phyloP scores from a whole-genome alignment of 179 eudicot genomes.

The Silene vulgaris region DNA sequence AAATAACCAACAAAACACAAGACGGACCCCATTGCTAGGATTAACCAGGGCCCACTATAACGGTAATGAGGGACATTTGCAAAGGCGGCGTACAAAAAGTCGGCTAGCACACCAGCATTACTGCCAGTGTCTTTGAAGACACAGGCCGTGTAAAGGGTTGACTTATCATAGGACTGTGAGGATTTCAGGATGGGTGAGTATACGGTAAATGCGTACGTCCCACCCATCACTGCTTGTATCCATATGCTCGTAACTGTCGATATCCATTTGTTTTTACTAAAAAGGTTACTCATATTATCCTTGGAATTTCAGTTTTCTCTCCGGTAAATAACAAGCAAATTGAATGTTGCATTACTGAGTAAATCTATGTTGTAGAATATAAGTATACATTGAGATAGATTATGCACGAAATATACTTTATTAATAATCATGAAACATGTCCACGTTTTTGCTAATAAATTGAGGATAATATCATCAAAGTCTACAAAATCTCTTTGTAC shows the following conservation, averaged over 20 bases:
- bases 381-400: too few species aligned
- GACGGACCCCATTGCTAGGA: constrained; percentile 50
- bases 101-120: constrained; percentile 29
- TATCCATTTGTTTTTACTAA: constrained; percentile 32
- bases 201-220: constrained; percentile 40
- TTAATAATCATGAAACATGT: too few species aligned
- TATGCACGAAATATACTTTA: too few species aligned
- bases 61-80: constrained; percentile 6
- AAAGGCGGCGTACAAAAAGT: constrained; percentile 13
- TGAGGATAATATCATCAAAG: too few species aligned
- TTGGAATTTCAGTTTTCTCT: too few species aligned
- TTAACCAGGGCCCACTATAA: constrained; percentile 59
- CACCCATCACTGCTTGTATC: constrained; percentile 58
- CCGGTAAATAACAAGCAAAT: too few species aligned
- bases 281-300: too few species aligned
- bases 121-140: constrained; percentile 76
- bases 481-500: too few species aligned
- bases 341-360: too few species aligned
- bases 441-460: too few species aligned
- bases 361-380: too few species aligned
- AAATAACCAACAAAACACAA: constrained; percentile 69
- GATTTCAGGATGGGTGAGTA: constrained; percentile 64
- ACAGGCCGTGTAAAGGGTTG: constrained; percentile 63
- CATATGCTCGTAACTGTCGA: constrained; percentile 49
- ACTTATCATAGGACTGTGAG: constrained; percentile 58